Base-by-base conservation (phyloP, 2,329 filamentous ascomycete genomes). In the Microcera coccophila region DNA sequence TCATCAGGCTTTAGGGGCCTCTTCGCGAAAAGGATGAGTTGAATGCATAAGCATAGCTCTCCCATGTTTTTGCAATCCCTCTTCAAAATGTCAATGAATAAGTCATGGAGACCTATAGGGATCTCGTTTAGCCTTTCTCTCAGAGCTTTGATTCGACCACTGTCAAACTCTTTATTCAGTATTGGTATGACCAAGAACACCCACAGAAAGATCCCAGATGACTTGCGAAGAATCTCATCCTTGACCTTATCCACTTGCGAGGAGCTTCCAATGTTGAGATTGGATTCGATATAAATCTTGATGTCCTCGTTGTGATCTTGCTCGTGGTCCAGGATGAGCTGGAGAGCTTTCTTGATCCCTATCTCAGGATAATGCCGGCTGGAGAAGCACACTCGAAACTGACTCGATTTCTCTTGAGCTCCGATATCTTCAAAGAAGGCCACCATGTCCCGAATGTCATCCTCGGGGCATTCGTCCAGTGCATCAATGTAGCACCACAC, bases 41-140 rank as follows among this genome's bases (percentile, higher is more conserved):
- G 69, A 1, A 82, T 53, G 34, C 71, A 78, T 1, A 75, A 50
- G 0, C 67, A 45, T 1, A 80, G 49, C 1, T 66, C 58, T 2
- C 69, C 58, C 33, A 60, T 58, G 18, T 76, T 64, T 0, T 64
- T 40, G 2, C 47, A 15, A 45, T 83, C 75, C 17, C 73, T 64
- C 2, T 47, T 66, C 4, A 81, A 42, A 1, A 81, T 75, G 22
- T 74, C 59, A 5, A 61, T 62, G 47, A 83, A 81, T 0, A 82
- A 51, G 0, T 72, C 61, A 36, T 66, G 53, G 0, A 82, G 59
- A 2, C 63, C 60, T 1, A 11, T 35, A 0, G 71, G 72, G 2
- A 74, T 62, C 3, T 65, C 56, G 1, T 37, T 19, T 0, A 74
- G 60, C 11, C 48, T 54, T 22, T 58, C 47, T 5, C 28, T 51